phyloP scores from a whole-genome alignment of 176 grass and related monocot genomes.

The Musa beccarii region DNA sequence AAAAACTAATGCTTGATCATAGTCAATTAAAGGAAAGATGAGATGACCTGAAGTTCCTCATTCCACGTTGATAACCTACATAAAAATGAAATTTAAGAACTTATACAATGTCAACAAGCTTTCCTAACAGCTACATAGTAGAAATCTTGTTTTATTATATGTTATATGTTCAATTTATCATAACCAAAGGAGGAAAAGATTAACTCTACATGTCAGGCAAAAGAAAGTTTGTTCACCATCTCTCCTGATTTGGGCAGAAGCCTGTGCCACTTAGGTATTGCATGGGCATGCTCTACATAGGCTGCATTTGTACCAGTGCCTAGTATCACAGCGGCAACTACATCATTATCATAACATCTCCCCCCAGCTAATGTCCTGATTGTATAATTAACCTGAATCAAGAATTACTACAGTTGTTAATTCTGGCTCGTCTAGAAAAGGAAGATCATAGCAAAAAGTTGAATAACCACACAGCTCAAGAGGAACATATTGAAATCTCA shows the following conservation, averaged over 20 bases:
- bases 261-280: slow-evolving; percentile 77
- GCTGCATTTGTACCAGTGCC: slow-evolving; percentile 95
- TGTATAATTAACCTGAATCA: slow-evolving; percentile 70
- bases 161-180: too few species aligned
- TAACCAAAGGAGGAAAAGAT: too few species aligned
- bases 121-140: background rate
- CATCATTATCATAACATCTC: slow-evolving; percentile 65
- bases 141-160: too few species aligned
- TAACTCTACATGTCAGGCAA: too few species aligned
- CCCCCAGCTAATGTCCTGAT: slow-evolving; percentile 83
- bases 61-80: slow-evolving; percentile 93
- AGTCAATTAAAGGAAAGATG: slow-evolving; percentile 66
- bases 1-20: slow-evolving; percentile 54
- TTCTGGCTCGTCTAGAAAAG: background rate
- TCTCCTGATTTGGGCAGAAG: slow-evolving; percentile 66
- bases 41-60: slow-evolving; percentile 77
- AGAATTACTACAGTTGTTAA: too few species aligned
- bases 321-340: slow-evolving; percentile 71
- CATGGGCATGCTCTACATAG: slow-evolving; percentile 61
- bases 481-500: too few species aligned
- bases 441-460: background rate
- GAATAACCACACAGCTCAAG: too few species aligned
- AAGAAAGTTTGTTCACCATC: slow-evolving; percentile 42
- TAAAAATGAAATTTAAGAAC: background rate
- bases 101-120: slow-evolving; percentile 10